Evolutionary conservation across 2,329 filamentous ascomycete genomes (phyloP).

Genomic region (Hypoxylon sp.): DNA sequence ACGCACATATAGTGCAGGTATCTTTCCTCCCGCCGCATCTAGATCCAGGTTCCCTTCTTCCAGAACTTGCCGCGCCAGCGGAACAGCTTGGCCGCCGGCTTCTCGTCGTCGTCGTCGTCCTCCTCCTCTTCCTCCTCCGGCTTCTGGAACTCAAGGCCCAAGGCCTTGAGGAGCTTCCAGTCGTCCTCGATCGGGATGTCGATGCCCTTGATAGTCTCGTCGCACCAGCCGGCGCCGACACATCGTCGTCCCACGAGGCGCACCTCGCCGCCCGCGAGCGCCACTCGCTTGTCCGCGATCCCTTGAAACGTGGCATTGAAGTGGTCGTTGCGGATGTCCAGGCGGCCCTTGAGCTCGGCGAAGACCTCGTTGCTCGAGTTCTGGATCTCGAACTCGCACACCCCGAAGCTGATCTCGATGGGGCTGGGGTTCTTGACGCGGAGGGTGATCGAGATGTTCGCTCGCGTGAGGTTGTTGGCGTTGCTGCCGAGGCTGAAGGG

Average conservation of each 20-base stretch:
- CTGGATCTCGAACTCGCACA: slow-evolving; percentile 49
- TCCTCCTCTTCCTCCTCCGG: neutral
- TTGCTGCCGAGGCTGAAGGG: slow-evolving; percentile 1
- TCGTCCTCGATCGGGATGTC: slow-evolving; percentile 45
- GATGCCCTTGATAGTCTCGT: slow-evolving; percentile 47
- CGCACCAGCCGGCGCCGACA: slow-evolving; percentile 48
- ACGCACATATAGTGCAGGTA: neutral
- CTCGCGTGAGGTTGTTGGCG: neutral
- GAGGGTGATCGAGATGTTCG: slow-evolving; percentile 33
- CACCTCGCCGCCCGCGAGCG: slow-evolving; percentile 9
- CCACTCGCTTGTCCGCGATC: slow-evolving; percentile 26
- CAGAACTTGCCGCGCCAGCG: slow-evolving; percentile 22
- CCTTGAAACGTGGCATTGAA: slow-evolving; percentile 46
- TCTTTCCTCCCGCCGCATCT: neutral
- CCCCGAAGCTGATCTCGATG: slow-evolving; percentile 50
- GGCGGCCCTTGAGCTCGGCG: slow-evolving; percentile 47
- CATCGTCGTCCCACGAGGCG: slow-evolving; percentile 49
- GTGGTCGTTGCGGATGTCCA: slow-evolving; percentile 45
- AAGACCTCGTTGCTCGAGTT: slow-evolving; percentile 36
- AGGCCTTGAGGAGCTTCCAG: slow-evolving; percentile 35
- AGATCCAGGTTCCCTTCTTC: slow-evolving; percentile 9
- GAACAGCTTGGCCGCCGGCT: neutral
- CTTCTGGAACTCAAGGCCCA: slow-evolving; percentile 27
- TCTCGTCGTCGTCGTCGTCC: neutral
- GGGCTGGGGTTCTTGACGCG: slow-evolving; percentile 48